These are phyloP conservation scores for Ramularia endophylla DNA, from an alignment of 2,329 filamentous ascomycete species.

Conservation along the genomic window DNA sequence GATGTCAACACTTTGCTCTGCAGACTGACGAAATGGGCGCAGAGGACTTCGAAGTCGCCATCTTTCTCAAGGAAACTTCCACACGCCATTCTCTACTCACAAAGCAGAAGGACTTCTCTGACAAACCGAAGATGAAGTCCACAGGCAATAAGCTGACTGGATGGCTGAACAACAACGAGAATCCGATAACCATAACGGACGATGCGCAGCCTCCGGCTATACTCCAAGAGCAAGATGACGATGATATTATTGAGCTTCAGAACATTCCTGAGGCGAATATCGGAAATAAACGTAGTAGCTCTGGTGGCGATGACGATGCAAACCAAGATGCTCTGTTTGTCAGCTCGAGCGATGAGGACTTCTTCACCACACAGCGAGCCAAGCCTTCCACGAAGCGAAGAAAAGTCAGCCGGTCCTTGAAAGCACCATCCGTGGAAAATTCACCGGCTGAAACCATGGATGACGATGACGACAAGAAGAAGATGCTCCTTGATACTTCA, in stretches of 20 bases:
- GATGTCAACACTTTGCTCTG: conserved; percentile 45
- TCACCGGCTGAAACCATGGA: conserved; percentile 20
- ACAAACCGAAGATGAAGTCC: conserved; percentile 38
- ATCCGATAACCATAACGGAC: conserved; percentile 38
- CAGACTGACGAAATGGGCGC: too few species aligned
- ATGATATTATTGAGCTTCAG: conserved; percentile 44
- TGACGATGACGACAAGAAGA: conserved; percentile 73
- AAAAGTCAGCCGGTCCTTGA: conserved; percentile 4
- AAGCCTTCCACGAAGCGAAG: conserved; percentile 19
- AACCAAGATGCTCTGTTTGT: conserved; percentile 32
- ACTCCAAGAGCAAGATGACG: conserved; percentile 55
- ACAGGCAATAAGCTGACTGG: conserved; percentile 43
- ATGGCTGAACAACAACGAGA: conserved; percentile 39
- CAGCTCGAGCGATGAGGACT: conserved; percentile 32
- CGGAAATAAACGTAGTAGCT: conserved; percentile 20
- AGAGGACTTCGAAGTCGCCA: conserved; percentile 91
- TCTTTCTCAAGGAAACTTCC: conserved; percentile 83
- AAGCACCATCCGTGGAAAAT: conserved; percentile 14
- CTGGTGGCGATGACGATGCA: conserved; percentile 8
- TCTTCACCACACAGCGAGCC: conserved; percentile 27
- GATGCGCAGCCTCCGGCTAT: conserved; percentile 42
- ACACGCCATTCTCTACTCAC: conserved; percentile 80
- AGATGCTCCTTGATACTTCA: conserved; percentile 73
- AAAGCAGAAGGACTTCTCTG: conserved; percentile 69
- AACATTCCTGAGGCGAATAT: conserved; percentile 50